Evolutionary conservation across 441 rosid genomes (phyloP).

Genomic region (Gossypium trilobum): DNA sequence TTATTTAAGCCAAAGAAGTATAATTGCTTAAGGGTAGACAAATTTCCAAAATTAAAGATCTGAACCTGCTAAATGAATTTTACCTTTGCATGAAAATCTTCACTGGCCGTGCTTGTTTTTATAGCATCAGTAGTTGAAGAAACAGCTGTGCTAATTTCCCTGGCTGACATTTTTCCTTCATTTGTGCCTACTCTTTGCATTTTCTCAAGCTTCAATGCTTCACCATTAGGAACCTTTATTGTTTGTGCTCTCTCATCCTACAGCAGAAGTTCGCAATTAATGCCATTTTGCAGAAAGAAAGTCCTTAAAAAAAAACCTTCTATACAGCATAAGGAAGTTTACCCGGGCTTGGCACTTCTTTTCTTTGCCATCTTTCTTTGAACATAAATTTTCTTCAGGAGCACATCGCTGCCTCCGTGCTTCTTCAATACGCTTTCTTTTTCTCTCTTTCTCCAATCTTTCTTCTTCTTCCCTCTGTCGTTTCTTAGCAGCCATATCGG

Average conservation of each 20-base stretch:
- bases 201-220: conserved; percentile 25
- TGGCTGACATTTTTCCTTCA: conserved; percentile 21
- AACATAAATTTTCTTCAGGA: conserved; percentile 33
- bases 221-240: conserved; percentile 29
- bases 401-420: conserved; percentile 48
- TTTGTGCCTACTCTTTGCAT: conserved; percentile 21
- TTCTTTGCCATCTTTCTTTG: conserved; percentile 40
- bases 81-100: conserved; percentile 52
- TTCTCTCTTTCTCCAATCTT: conserved; percentile 53
- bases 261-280: conserved; percentile 15
- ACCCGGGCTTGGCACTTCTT: conserved; percentile 38
- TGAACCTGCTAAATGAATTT: conserved; percentile 11
- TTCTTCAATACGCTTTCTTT: conserved; percentile 58
- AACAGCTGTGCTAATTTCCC: conserved; percentile 20
- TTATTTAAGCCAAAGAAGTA: not conserved
- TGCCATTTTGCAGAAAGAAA: conserved; percentile 5
- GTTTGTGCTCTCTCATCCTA: conserved; percentile 34
- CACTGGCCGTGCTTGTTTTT: conserved; percentile 25
- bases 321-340: conserved; percentile 17
- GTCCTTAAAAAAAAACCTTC: not conserved
- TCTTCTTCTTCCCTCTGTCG: conserved; percentile 69
- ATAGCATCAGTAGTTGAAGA: conserved; percentile 27
- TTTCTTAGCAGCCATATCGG: conserved; percentile 63
- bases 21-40: not conserved
- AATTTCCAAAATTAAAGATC: not conserved